A percentile compares a stretch with the other conserved stretches of the same genome.
Evolutionary conservation across 768 basidiomycete genomes (phyloP).

Genomic region (Tephrocybe rancida): DNA sequence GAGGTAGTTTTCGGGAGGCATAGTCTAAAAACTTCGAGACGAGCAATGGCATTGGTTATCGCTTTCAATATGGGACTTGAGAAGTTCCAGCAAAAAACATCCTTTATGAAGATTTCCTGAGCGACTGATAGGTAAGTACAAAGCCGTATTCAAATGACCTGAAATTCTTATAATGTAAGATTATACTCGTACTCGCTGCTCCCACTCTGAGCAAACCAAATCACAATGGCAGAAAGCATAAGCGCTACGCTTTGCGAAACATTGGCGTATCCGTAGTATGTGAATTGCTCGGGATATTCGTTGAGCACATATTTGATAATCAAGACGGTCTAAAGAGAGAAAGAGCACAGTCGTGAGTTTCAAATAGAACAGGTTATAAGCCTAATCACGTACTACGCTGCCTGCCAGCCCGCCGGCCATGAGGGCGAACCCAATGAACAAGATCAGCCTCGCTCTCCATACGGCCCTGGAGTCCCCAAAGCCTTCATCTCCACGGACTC

Average conservation of each 20-base stretch:
- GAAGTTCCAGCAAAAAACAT: background rate
- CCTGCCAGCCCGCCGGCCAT: slow-evolving; percentile 99
- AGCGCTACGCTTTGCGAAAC: slow-evolving; percentile 90
- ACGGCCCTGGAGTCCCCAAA: slow-evolving; percentile 85
- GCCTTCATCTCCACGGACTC: slow-evolving; percentile 76
- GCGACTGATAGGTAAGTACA: slow-evolving; percentile 13
- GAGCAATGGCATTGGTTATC: too few relatives aligned
- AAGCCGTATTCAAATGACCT: background rate
- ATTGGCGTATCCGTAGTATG: slow-evolving; percentile 93
- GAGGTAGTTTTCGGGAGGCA: too few relatives aligned
- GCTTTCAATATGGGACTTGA: background rate
- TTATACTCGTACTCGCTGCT: slow-evolving; percentile 94
- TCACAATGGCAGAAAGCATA: slow-evolving; percentile 83
- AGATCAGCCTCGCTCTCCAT: slow-evolving; percentile 86
- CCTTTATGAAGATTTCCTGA: background rate
- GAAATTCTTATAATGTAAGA: slow-evolving; percentile 57
- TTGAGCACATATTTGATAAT: slow-evolving; percentile 89
- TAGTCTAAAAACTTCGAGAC: too few relatives aligned
- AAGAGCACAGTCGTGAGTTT: background rate
- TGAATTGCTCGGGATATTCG: slow-evolving; percentile 71
- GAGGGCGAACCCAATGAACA: slow-evolving; percentile 95
- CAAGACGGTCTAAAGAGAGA: slow-evolving; percentile 68
- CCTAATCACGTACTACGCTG: slow-evolving; percentile 72
- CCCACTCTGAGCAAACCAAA: slow-evolving; percentile 90
- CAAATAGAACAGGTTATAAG: background rate